phyloP scores from a whole-genome alignment of 352 stramenopile genomes.

The Phytopythium ostracodes region DNA sequence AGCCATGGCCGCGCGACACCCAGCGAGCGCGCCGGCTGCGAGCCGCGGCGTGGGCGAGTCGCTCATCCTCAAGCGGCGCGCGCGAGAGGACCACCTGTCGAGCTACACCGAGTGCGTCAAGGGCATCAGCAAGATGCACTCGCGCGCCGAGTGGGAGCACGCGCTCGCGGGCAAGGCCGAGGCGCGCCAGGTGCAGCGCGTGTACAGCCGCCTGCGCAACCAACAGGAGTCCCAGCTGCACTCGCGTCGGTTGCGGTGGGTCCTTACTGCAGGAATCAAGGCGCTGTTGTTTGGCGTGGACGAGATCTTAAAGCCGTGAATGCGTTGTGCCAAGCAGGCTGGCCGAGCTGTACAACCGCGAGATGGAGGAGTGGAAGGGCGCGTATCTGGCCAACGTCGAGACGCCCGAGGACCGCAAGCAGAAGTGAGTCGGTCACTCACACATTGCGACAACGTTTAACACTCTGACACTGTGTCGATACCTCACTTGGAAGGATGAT shows the following conservation, averaged over 20 bases:
- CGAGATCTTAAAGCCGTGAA: no score
- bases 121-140: slow-evolving; percentile 40
- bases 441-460: neutral
- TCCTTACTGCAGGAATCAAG: no score
- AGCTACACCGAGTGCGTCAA: slow-evolving; percentile 53
- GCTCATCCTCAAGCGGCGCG: slow-evolving; percentile 66
- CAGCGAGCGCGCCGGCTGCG: slow-evolving; percentile 7
- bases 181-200: slow-evolving; percentile 36
- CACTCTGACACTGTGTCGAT: neutral
- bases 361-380: slow-evolving; percentile 74
- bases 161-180: slow-evolving; percentile 51
- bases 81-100: slow-evolving; percentile 61
- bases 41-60: slow-evolving; percentile 59
- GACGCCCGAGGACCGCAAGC: slow-evolving; percentile 74
- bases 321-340: no score
- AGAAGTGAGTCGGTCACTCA: slow-evolving; percentile 37
- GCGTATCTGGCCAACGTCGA: slow-evolving; percentile 65
- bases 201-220: slow-evolving; percentile 53
- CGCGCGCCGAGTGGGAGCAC: slow-evolving; percentile 71
- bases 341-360: slow-evolving; percentile 65
- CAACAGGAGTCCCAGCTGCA: slow-evolving; percentile 75
- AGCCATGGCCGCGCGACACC: slow-evolving; percentile 4
- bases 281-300: neutral
- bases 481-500: slow-evolving; percentile 48
- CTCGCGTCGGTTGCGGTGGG: slow-evolving; percentile 43